These are phyloP conservation scores for Toxicodendron radicans DNA, from an alignment of 345 rosid species.

Conservation along the genomic window DNA sequence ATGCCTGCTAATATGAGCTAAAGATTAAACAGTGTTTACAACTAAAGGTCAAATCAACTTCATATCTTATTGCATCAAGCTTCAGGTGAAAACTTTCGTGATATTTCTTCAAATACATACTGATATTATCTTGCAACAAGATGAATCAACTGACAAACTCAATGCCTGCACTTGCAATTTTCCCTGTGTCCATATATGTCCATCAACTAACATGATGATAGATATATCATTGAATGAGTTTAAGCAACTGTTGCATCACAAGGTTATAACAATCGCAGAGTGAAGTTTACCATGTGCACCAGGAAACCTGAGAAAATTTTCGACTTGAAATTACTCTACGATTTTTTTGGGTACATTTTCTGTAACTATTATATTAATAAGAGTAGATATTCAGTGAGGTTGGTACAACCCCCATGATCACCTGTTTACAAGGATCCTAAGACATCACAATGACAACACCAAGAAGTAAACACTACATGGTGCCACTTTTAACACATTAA, in stretches of 20 bases:
- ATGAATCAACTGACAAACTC: not conserved
- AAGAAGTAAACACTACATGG: not conserved
- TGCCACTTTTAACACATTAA: conserved; percentile 1
- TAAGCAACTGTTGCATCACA: conserved; percentile 6
- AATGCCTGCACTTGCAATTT: not conserved
- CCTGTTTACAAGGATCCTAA: not conserved
- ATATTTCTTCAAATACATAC: not conserved
- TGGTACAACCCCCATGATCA: not conserved
- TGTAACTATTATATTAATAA: not conserved
- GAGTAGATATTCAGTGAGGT: not conserved
- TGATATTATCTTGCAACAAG: not conserved
- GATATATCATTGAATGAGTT: not conserved
- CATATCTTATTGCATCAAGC: conserved; percentile 4
- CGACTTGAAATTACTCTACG: not conserved
- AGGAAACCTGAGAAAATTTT: not conserved
- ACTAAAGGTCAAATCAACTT: conserved; percentile 13
- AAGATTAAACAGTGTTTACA: conserved; percentile 1
- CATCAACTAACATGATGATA: not conserved
- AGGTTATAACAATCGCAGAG: not conserved
- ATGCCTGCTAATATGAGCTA: conserved; percentile 16
- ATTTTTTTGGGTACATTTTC: not conserved
- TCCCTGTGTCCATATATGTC: not conserved
- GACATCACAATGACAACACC: not conserved
- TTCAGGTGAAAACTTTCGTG: not conserved
- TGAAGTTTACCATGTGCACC: not conserved